Percentiles rank a stretch among this genome's conserved stretches.
Evolutionary conservation across 495 filamentous ascomycete genomes (phyloP).

Genomic region (Penicillium cinerascens): DNA sequence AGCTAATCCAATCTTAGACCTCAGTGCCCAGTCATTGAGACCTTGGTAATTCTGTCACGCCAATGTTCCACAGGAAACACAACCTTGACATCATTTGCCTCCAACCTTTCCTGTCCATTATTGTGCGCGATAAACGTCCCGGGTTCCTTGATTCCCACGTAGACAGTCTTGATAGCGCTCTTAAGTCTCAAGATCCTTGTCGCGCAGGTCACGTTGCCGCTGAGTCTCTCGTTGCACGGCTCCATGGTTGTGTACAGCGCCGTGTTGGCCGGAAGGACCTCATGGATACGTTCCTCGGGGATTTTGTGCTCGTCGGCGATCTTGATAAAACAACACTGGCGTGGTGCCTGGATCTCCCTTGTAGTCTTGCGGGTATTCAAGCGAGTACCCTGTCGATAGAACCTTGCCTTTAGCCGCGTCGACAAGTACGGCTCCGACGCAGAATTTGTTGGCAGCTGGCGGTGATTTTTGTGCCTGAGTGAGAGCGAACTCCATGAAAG

Average conservation of each 20-base stretch:
- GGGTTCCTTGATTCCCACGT: slow-evolving; percentile 32
- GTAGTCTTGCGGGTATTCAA: slow-evolving; percentile 29
- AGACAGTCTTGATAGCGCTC: slow-evolving; percentile 25
- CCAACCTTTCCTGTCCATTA: slow-evolving; percentile 17
- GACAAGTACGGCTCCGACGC: slow-evolving; percentile 32
- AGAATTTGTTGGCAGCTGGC: slow-evolving; percentile 28
- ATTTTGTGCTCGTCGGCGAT: slow-evolving; percentile 37
- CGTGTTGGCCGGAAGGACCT: slow-evolving; percentile 37
- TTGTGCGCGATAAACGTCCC: slow-evolving; percentile 29
- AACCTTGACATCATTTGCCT: slow-evolving; percentile 22
- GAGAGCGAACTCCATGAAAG: slow-evolving; percentile 29
- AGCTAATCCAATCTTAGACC: not conserved
- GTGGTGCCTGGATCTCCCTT: slow-evolving; percentile 37
- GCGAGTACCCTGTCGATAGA: slow-evolving; percentile 21
- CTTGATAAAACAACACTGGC: slow-evolving; percentile 49
- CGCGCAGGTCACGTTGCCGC: slow-evolving; percentile 25
- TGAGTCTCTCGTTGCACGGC: slow-evolving; percentile 32
- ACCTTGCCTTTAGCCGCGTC: slow-evolving; percentile 19
- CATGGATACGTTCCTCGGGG: slow-evolving; percentile 33
- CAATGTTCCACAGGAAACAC: slow-evolving; percentile 20
- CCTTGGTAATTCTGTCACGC: slow-evolving; percentile 20
- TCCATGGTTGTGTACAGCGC: slow-evolving; percentile 37
- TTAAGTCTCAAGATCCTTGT: slow-evolving; percentile 27
- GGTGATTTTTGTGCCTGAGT: slow-evolving; percentile 23
- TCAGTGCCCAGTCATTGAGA: slow-evolving; percentile 29